Percentiles rank a stretch among this genome's conserved stretches.
Evolutionary conservation across 495 filamentous ascomycete genomes (phyloP).

Genomic region (Penicillium cataractarum): DNA sequence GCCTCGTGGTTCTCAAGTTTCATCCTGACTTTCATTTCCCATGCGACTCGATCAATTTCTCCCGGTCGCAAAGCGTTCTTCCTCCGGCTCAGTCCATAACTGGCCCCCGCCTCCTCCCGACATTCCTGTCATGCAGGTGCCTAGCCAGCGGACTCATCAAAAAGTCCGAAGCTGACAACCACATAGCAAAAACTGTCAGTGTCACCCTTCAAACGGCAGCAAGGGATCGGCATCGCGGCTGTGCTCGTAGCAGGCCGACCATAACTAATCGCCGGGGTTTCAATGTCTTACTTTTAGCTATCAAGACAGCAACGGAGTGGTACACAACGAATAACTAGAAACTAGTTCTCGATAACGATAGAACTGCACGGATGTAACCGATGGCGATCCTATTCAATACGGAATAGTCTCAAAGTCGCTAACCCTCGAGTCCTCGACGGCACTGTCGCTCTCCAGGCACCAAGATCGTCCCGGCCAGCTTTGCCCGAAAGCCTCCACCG

Average conservation of each 20-base stretch:
- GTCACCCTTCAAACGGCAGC: background rate
- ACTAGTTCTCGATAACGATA: background rate
- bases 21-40: background rate
- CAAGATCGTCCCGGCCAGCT: background rate
- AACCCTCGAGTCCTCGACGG: background rate
- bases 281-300: background rate
- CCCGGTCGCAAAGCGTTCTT: background rate
- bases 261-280: background rate
- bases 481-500: background rate
- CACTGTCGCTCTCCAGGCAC: background rate
- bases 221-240: constrained; percentile 3
- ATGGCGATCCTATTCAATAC: background rate
- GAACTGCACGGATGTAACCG: background rate
- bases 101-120: background rate
- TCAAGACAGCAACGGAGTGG: background rate
- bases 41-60: background rate
- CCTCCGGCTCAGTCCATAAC: background rate
- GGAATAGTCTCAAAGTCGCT: background rate
- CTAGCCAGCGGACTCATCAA: background rate
- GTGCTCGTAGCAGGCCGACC: background rate
- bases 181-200: background rate
- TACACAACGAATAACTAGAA: too few species aligned
- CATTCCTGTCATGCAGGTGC: background rate
- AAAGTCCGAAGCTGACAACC: background rate
- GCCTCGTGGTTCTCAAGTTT: background rate